Evolutionary conservation across 2,329 filamentous ascomycete species (phyloP), one percentile per base, ranked within the genome.

Genomic region (Ampelomyces quisqualis): DNA sequence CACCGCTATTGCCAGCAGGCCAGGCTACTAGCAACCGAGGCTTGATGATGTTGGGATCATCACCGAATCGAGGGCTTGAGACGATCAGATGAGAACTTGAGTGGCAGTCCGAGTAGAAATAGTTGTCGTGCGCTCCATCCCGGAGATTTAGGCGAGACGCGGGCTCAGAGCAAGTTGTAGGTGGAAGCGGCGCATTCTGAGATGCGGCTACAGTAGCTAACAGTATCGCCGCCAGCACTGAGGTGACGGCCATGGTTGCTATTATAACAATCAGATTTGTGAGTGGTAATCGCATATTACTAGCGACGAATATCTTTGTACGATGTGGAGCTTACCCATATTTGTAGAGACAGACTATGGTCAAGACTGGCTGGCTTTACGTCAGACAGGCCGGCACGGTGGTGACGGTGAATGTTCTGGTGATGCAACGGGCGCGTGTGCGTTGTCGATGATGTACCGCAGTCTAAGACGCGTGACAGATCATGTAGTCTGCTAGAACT

Each of bases 51-150:
- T 68, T 73, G 1, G 82, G 64, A 50, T 82, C 73, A 40, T 76
- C 81, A 11, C 74, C 70, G 2, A 71, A 53, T 0, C 76, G 60
- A 10, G 81, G 81, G 43, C 73, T 82, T 0, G 80, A 84, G 0
- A 85, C 67, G 0, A 85, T 75, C 0, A 81, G 78, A 49, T 85
- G 81, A 4, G 74, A 73, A 22, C 77, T 74, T 2, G 75, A 72
- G 47, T 81, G 73, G 60, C 80, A 84, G 55, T 85, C 81, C 0
- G 80, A 83, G 50, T 82, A 80, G 65, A 85, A 83, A 63, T 80
- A 83, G 54, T 85, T 84, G 26, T 80, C 71, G 45, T 84, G 82
- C 0, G 81, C 81, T 1, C 75, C 73, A 47, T 82, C 79, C 21
- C 70, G 76, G 2, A 82, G 66, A 43, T 73, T 67, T 7, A 76